Evolutionary conservation across 1,284 basidiomycete species (phyloP).

Genomic region (Apiotrichum veenhuisii): DNA sequence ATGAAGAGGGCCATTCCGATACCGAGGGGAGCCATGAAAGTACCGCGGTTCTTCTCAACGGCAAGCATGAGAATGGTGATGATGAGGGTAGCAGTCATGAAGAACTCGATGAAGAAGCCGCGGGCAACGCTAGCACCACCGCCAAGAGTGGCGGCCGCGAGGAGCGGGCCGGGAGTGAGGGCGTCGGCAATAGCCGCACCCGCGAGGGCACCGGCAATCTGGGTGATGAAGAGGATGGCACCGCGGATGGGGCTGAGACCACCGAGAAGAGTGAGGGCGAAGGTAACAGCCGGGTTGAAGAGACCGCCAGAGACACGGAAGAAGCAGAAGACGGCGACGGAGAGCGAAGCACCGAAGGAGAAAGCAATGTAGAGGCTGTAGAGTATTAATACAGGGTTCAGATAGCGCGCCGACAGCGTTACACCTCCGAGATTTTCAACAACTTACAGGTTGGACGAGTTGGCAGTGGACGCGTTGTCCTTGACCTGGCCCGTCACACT

Average conservation of each 20-base stretch:
- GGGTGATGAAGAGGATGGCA: slow-evolving; percentile 46
- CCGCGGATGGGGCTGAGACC: slow-evolving; percentile 49
- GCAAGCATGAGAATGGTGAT: slow-evolving; percentile 51
- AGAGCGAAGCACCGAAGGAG: slow-evolving; percentile 52
- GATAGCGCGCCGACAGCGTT: no score
- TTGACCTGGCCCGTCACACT: slow-evolving; percentile 40
- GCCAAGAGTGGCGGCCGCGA: slow-evolving; percentile 46
- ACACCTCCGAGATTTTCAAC: no score
- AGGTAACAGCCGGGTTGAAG: slow-evolving; percentile 52
- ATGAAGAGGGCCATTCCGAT: slow-evolving; percentile 54
- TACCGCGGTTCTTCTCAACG: slow-evolving; percentile 54
- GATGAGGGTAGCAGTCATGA: slow-evolving; percentile 51
- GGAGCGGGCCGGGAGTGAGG: slow-evolving; percentile 45
- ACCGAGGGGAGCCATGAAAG: slow-evolving; percentile 55
- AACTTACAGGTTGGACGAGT: slow-evolving; percentile 40
- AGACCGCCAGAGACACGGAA: slow-evolving; percentile 50
- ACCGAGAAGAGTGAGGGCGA: slow-evolving; percentile 51
- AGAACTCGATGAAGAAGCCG: slow-evolving; percentile 50
- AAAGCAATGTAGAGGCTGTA: slow-evolving; percentile 51
- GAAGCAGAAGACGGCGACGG: slow-evolving; percentile 51
- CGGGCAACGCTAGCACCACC: slow-evolving; percentile 37
- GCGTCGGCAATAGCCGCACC: slow-evolving; percentile 48
- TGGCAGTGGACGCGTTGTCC: slow-evolving; percentile 30
- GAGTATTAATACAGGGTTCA: slow-evolving; percentile 26
- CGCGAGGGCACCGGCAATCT: slow-evolving; percentile 52